Base-by-base conservation (phyloP, 2,329 filamentous ascomycete species). In the Fusarium sp. region DNA sequence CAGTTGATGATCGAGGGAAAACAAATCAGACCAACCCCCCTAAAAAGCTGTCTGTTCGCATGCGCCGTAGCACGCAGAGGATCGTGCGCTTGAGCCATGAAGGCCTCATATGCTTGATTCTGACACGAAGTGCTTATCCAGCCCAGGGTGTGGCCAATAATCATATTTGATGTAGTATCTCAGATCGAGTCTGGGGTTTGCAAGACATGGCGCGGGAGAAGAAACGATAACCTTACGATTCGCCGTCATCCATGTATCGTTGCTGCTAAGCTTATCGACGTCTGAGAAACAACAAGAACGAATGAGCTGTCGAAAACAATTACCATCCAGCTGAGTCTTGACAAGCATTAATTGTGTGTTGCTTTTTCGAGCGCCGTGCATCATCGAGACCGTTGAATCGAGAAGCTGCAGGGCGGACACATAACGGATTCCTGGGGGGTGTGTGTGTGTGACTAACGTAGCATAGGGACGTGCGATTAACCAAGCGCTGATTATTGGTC, bases 371-470 rank as follows among this genome's bases (percentile, higher is more conserved):
- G 72, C 66, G 46, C 49, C 55, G 59, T 73, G 70, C 69, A 74
- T 71, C 59, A 66, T 61, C 61, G 61, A 55, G 58, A 53, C 72
- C 71, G 69, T 74, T 75, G 63, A 66, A 68, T 73, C 72, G 68
- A 71, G 55, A 60, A 56, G 60, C 71, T 74, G 72, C 72, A 74
- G 69, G 69, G 56, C 63, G 63, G 69, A 57, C 65, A 66, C 40
- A 64, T 71, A 67, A 67, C 63, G 60, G 66, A 63, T 63, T 63
- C 57, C 64, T 61, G 53, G 41, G 63, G 63, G 59, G 54, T 37
- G 50, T 46, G 30, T 32, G 55, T 58, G 56, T 57, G 50, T 55
- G 50, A 53, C 47, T 55, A 55, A 48, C 62, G 51, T 61, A 63
- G 65, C 34, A n/a, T 55, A 69, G 66, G 62, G 69, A 74, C 70